Conservation (phyloP, 208 protist genomes). For the Leptomonas pyrrhocoris region DNA sequence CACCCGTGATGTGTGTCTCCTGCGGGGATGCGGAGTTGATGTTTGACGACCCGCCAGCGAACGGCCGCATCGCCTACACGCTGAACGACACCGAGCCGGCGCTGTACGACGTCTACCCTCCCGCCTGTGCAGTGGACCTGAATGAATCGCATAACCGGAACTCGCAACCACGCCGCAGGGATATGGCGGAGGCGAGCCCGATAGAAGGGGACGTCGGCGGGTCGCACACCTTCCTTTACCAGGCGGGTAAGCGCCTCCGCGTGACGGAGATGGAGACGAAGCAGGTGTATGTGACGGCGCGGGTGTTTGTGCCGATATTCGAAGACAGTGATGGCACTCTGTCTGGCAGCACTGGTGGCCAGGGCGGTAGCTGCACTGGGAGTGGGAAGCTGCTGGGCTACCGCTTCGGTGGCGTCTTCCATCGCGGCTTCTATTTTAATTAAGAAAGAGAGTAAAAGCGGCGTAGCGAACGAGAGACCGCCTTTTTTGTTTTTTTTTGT, state of each 20-base stretch:
- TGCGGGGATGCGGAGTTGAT: conserved; percentile 72
- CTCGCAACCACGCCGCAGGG: neutral
- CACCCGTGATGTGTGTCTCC: conserved; percentile 73
- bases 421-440: conserved; percentile 62
- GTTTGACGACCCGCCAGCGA: conserved; percentile 77
- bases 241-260: conserved; percentile 52
- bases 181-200: neutral
- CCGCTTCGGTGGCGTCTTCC: conserved; percentile 72
- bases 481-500: conserved; percentile 1
- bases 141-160: neutral
- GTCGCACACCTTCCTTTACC: conserved; percentile 66
- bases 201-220: conserved; percentile 40
- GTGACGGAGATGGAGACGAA: conserved; percentile 66
- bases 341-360: conserved; percentile 28
- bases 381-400: conserved; percentile 59
- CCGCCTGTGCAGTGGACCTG: conserved; percentile 43
- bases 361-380: conserved; percentile 41
- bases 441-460: neutral
- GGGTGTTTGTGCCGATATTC: conserved; percentile 73
- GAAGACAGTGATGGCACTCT: conserved; percentile 29
- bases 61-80: conserved; percentile 77
- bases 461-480: too few species aligned
- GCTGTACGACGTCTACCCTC: conserved; percentile 54
- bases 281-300: conserved; percentile 71
- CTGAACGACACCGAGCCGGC: conserved; percentile 74